These are phyloP conservation scores for Capsicum rhomboideum DNA, from an alignment of 257 asterid species.

Conservation along the genomic window DNA sequence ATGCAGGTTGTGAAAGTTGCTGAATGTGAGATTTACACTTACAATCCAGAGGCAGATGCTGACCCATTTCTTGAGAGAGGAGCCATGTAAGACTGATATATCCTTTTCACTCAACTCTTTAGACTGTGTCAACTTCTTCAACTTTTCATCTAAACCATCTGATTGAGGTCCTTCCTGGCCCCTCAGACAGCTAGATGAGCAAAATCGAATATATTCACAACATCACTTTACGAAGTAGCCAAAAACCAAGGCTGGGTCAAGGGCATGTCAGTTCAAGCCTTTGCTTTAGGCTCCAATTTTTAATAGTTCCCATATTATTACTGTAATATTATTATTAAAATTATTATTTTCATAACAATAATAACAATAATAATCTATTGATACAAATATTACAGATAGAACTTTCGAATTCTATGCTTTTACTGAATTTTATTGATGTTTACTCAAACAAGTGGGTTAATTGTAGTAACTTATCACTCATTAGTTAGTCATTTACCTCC, in stretches of 20 bases:
- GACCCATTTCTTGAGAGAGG: constrained; percentile 83
- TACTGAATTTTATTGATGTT: background rate
- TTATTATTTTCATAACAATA: too few species aligned
- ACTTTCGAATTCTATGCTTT: background rate
- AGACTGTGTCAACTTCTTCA: background rate
- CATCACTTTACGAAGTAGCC: background rate
- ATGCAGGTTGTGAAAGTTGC: constrained; percentile 80
- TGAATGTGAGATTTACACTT: constrained; percentile 89
- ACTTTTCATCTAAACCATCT: background rate
- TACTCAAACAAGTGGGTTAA: background rate
- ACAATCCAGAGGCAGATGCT: constrained; percentile 80
- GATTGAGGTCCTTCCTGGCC: background rate
- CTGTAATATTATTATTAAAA: too few species aligned
- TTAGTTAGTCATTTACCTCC: background rate
- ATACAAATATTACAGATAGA: background rate
- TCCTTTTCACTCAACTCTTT: background rate
- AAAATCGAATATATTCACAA: too few species aligned
- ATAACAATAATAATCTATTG: too few species aligned
- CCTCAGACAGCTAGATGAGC: too few species aligned
- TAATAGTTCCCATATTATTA: background rate
- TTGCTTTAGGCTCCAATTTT: background rate
- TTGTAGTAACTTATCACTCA: background rate
- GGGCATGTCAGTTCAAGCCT: background rate
- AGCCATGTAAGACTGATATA: constrained; percentile 57
- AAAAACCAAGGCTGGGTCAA: background rate